Conservation (phyloP, 2,329 filamentous ascomycete species). For the Clonostachys sp. region DNA sequence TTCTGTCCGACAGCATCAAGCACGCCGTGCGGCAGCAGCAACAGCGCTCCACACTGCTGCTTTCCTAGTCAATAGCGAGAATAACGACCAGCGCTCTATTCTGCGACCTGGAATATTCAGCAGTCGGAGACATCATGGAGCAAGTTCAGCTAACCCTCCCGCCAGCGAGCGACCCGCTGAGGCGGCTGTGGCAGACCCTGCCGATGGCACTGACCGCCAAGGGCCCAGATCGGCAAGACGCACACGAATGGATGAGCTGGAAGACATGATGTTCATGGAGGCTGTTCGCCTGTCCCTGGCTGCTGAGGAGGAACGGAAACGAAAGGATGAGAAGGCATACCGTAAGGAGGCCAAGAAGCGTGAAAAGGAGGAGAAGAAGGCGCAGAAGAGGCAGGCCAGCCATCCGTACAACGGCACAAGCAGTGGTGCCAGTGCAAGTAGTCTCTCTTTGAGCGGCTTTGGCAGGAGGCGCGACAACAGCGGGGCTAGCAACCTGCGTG, state of each 20-base stretch:
- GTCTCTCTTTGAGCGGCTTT: conserved; percentile 52
- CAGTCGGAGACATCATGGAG: conserved; percentile 41
- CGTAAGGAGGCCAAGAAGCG: conserved; percentile 78
- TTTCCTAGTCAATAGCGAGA: conserved; percentile 71
- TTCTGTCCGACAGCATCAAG: conserved; percentile 77
- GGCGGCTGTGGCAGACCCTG: conserved; percentile 3
- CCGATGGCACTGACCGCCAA: background rate
- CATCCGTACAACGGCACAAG: conserved; percentile 25
- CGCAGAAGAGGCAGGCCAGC: conserved; percentile 55
- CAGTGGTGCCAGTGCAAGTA: conserved; percentile 53
- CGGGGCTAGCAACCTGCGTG: conserved; percentile 52
- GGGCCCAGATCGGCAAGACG: conserved; percentile 16
- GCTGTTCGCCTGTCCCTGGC: conserved; percentile 88
- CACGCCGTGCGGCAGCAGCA: conserved; percentile 83
- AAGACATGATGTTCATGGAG: conserved; percentile 99
- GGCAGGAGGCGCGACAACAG: conserved; percentile 57
- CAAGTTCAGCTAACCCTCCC: conserved; percentile 18
- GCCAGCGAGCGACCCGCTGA: conserved; percentile 1
- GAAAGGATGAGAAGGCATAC: conserved; percentile 54
- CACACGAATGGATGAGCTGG: conserved; percentile 74
- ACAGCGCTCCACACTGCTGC: conserved; percentile 93
- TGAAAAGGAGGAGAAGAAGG: conserved; percentile 80
- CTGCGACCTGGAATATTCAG: conserved; percentile 47
- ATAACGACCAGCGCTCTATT: conserved; percentile 39
- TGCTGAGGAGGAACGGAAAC: conserved; percentile 87